Conservation (phyloP, 2,329 filamentous ascomycete species). For the Rhynchosporium agropyri region DNA sequence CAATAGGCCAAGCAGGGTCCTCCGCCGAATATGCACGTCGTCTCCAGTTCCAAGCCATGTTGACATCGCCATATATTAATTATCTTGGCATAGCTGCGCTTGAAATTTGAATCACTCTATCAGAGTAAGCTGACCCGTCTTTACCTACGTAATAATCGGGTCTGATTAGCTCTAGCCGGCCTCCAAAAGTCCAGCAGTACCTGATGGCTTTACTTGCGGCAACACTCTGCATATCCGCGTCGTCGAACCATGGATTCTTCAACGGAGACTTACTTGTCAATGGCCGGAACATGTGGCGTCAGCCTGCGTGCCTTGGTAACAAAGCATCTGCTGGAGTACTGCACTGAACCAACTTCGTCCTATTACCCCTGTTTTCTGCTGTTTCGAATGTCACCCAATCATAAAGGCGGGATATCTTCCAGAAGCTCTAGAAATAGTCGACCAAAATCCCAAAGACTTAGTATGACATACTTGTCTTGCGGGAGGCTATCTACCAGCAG, state of each 20-base stretch:
- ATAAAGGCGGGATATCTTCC: slow-evolving; percentile 7
- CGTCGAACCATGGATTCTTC: slow-evolving; percentile 4
- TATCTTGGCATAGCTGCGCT: slow-evolving; percentile 5
- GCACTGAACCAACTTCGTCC: slow-evolving; percentile 9
- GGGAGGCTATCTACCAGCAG: neutral
- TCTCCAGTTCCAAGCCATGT: neutral
- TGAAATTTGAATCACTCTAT: neutral
- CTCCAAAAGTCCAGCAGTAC: neutral
- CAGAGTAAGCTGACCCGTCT: slow-evolving; percentile 11
- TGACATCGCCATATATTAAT: slow-evolving; percentile 7
- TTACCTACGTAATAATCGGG: neutral
- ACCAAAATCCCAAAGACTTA: slow-evolving; percentile 1
- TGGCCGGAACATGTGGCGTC: slow-evolving; percentile 14
- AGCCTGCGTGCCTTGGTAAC: neutral
- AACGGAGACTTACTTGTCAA: slow-evolving; percentile 7
- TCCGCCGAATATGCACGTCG: slow-evolving; percentile 5
- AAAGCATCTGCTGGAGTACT: neutral
- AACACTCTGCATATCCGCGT: slow-evolving; percentile 14
- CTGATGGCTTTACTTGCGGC: slow-evolving; percentile 4
- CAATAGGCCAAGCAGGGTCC: neutral
- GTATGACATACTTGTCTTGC: neutral
- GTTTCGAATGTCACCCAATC: slow-evolving; percentile 1
- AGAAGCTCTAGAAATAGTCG: slow-evolving; percentile 4
- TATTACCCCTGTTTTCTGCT: neutral
- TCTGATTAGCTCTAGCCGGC: neutral